phyloP scores from a whole-genome alignment of 2,329 filamentous ascomycete species.

The Rhinocladiella mackenziei region DNA sequence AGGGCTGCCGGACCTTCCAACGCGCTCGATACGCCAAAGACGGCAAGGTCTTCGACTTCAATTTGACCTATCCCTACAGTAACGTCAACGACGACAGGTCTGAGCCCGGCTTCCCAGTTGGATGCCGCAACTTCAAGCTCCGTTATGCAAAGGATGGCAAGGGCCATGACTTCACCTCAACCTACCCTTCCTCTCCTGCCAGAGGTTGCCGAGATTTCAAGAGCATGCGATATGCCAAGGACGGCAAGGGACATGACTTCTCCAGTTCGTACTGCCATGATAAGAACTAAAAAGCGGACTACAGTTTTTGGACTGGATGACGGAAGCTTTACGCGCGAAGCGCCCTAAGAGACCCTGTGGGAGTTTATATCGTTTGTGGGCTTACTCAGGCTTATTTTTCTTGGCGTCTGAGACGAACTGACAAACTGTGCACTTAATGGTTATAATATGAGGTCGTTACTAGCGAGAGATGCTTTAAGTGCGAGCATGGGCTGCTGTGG shows the following conservation, averaged over 20 bases:
- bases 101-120: not conserved
- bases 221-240: conserved; percentile 13
- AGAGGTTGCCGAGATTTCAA: not conserved
- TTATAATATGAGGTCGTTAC: too few relatives aligned
- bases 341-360: too few relatives aligned
- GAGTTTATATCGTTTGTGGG: too few relatives aligned
- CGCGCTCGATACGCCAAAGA: conserved; percentile 13
- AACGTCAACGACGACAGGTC: not conserved
- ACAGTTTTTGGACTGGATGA: not conserved
- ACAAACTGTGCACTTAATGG: too few relatives aligned
- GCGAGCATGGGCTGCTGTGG: too few relatives aligned
- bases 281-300: not conserved
- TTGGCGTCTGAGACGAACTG: too few relatives aligned
- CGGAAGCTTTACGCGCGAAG: too few relatives aligned
- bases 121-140: conserved; percentile 8
- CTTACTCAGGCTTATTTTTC: too few relatives aligned
- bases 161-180: conserved; percentile 8
- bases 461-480: too few relatives aligned
- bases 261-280: not conserved
- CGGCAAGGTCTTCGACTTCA: conserved; percentile 15
- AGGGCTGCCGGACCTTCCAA: not conserved
- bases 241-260: conserved; percentile 5
- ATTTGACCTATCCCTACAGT: conserved; percentile 10
- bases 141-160: conserved; percentile 16
- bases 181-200: conserved; percentile 2